These are phyloP conservation scores for Lasiodiplodia hormozganensis DNA, from an alignment of 2,329 filamentous ascomycete species.

Conservation along the genomic window DNA sequence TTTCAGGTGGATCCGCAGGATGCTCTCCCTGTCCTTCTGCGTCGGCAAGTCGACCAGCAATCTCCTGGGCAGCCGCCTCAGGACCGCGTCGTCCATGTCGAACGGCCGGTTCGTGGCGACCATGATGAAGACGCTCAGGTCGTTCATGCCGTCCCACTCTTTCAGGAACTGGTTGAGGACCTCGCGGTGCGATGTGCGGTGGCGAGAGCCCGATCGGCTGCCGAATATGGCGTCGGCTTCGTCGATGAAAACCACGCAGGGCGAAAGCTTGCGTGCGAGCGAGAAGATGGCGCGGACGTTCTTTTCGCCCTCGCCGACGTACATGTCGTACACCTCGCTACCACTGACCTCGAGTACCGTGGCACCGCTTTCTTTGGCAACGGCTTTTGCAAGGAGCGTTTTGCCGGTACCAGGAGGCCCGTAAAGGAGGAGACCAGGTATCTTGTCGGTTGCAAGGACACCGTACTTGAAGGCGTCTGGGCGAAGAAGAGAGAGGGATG, in stretches of 20 bases:
- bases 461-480: conserved; percentile 97
- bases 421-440: conserved; percentile 87
- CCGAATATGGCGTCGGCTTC: conserved; percentile 94
- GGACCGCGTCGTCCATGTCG: conserved; percentile 87
- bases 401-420: conserved; percentile 80
- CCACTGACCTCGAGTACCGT: conserved; percentile 84
- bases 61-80: conserved; percentile 75
- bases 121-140: conserved; percentile 91
- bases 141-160: conserved; percentile 94
- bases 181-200: conserved; percentile 78
- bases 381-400: conserved; percentile 67
- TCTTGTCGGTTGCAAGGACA: conserved; percentile 87
- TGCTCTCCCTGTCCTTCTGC: conserved; percentile 69
- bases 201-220: conserved; percentile 70
- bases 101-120: conserved; percentile 96
- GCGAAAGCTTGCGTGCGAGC: conserved; percentile 87
- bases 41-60: conserved; percentile 77
- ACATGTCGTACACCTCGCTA: conserved; percentile 94
- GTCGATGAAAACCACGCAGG: conserved; percentile 95
- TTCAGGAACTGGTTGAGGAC: conserved; percentile 96
- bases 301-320: conserved; percentile 95
- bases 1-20: conserved; percentile 74
- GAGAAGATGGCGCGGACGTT: conserved; percentile 92
- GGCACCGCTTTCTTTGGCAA: conserved; percentile 70
- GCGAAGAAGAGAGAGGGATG: conserved; percentile 81